Conservation (phyloP, 208 protist genomes). For the Entamoeba dispar region DNA sequence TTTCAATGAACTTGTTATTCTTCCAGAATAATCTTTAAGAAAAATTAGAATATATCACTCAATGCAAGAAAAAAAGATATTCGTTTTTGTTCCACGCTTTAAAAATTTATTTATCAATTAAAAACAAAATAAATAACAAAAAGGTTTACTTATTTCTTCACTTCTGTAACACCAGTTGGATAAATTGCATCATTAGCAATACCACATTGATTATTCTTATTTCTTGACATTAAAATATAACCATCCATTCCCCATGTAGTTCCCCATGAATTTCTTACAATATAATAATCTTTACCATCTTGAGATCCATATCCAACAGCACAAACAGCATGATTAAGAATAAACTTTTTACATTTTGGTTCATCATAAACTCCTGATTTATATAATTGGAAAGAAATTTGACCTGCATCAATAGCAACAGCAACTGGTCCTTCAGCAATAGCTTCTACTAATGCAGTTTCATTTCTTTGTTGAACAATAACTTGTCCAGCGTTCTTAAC, state of each 20-base stretch:
- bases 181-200: neutral
- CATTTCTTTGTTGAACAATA: neutral
- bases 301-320: constrained; percentile 16
- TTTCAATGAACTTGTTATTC: too few relatives aligned
- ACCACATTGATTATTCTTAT: neutral
- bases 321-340: neutral
- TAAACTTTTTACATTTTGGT: neutral
- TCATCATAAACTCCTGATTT: neutral
- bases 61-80: too few relatives aligned
- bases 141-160: too few relatives aligned
- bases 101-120: too few relatives aligned
- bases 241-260: neutral
- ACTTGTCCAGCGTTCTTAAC: neutral
- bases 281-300: neutral
- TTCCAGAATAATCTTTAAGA: too few relatives aligned
- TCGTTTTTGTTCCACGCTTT: too few relatives aligned
- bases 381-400: neutral
- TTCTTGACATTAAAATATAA: neutral
- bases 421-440: neutral
- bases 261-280: constrained; percentile 1
- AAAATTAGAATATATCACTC: too few relatives aligned
- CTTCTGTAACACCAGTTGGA: neutral
- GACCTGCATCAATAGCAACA: neutral
- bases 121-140: too few relatives aligned
- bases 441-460: neutral